phyloP scores from a whole-genome alignment of 2,329 filamentous ascomycete genomes.

The Fusarium torulosum region DNA sequence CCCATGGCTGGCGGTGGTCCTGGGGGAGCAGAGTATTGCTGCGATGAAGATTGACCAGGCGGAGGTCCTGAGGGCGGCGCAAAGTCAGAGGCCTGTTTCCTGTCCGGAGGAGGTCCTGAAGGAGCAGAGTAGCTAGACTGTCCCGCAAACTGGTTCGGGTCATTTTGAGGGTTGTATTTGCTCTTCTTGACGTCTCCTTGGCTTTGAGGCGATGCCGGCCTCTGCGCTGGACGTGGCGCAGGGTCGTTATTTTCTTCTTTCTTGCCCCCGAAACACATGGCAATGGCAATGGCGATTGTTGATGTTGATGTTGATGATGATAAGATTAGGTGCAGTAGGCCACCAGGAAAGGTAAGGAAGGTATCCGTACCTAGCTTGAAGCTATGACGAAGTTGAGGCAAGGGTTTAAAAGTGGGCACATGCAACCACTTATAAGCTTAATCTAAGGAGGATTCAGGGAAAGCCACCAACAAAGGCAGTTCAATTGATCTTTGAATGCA shows the following conservation, averaged over 20 bases:
- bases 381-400: constrained; percentile 30
- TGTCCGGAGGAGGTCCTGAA: constrained; percentile 32
- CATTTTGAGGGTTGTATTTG: constrained; percentile 45
- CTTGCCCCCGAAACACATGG: constrained; percentile 65
- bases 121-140: constrained; percentile 42
- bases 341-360: background rate
- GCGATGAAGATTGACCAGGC: constrained; percentile 35
- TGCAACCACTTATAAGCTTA: constrained; percentile 38
- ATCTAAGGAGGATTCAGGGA: constrained; percentile 3
- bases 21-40: constrained; percentile 46
- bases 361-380: background rate
- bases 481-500: background rate
- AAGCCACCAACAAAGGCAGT: constrained; percentile 7
- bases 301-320: background rate
- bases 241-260: constrained; percentile 56
- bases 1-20: constrained; percentile 51
- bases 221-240: constrained; percentile 56
- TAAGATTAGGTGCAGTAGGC: constrained; percentile 6
- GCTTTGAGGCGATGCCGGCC: constrained; percentile 46
- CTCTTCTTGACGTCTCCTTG: constrained; percentile 49
- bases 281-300: constrained; percentile 49
- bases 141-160: constrained; percentile 35
- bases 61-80: constrained; percentile 50
- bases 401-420: constrained; percentile 27
- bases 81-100: constrained; percentile 44